These are phyloP conservation scores for Euphorbia tirucalli DNA, from an alignment of 345 rosid species.

Conservation along the genomic window DNA sequence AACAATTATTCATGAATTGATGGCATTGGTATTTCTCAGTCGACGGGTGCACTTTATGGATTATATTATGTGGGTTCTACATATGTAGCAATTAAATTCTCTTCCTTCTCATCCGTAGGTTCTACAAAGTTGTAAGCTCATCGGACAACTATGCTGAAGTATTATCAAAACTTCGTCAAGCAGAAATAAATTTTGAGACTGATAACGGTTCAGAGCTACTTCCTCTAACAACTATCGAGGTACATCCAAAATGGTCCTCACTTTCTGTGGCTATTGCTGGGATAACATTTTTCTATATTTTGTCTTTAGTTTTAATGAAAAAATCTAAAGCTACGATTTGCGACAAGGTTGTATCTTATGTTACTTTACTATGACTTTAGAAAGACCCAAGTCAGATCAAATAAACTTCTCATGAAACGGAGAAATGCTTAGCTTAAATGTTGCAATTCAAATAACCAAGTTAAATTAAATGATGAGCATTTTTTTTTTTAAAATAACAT, in stretches of 20 bases:
- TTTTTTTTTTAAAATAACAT: too few species aligned
- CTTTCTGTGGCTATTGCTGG: background rate
- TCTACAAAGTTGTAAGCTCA: slow-evolving; percentile 75
- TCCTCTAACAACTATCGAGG: slow-evolving; percentile 73
- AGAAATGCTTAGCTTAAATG: background rate
- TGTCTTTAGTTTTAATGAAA: background rate
- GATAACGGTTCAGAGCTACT: slow-evolving; percentile 93
- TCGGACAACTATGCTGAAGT: slow-evolving; percentile 62
- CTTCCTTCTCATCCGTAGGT: slow-evolving; percentile 36
- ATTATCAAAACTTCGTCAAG: slow-evolving; percentile 65
- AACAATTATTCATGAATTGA: background rate
- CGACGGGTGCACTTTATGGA: background rate
- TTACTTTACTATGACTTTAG: background rate
- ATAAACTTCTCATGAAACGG: too few species aligned
- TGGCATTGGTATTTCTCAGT: background rate
- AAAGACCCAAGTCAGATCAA: background rate
- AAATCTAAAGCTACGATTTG: background rate
- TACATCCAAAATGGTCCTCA: slow-evolving; percentile 16
- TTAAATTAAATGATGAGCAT: too few species aligned
- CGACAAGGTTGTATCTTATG: background rate
- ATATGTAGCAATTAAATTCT: slow-evolving; percentile 9
- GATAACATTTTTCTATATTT: background rate
- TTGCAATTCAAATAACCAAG: too few species aligned
- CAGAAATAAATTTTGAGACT: slow-evolving; percentile 73
- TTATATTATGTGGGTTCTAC: background rate